Evolutionary conservation across 2,329 filamentous ascomycete species (phyloP), one percentile per base, ranked within the genome.

Genomic region (Colletotrichum liriopes): DNA sequence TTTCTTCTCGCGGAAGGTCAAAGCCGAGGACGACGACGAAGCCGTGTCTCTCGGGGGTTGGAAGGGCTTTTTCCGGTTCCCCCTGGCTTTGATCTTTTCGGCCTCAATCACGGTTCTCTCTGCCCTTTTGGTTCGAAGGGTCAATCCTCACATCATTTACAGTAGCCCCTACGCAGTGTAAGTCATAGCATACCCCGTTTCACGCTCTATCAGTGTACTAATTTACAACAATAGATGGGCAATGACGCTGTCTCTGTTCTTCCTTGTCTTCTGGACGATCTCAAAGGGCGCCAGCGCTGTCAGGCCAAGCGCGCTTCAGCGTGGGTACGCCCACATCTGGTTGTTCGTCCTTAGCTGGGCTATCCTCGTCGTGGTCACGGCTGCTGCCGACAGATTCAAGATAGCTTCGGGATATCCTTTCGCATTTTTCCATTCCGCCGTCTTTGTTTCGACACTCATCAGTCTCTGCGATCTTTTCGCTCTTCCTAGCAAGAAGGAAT

Each of bases 81-180:
- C 95, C 0, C 84, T 98, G 61, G 90, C 94, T 1, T 86, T 98
- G 51, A 78, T 88, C 26, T 86, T 94, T 43, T 88, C 95, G 0
- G 90, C 89, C 1, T 91, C 87, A 0, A 84, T 93, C n/a, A 90
- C 93, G 0, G 81, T 97, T 32, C 93, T 90, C 0, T 86, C 94
- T 23, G 93, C 93, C 1, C 93, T 93, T 76, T 82, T 98, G 63
- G 78, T 97, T 52, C 89, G 90, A 47, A 97, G 96, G 81, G 84
- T 96, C 79, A 98, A 98, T 78, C 95, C 96, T 1, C 89, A 94
- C 77, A 94, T 98, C 77, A 86, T 96, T n/a, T 96, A 98, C 83
- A 95, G 94, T 82, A 97, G 93, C 77, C 88, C 92, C 59, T 98
- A 96, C 80, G 88, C 93, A 6, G 93, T 98, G 78, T 88, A 79